These are phyloP conservation scores for Clonostachys sp. DNA, from an alignment of 2,329 filamentous ascomycete genomes.

Conservation along the genomic window DNA sequence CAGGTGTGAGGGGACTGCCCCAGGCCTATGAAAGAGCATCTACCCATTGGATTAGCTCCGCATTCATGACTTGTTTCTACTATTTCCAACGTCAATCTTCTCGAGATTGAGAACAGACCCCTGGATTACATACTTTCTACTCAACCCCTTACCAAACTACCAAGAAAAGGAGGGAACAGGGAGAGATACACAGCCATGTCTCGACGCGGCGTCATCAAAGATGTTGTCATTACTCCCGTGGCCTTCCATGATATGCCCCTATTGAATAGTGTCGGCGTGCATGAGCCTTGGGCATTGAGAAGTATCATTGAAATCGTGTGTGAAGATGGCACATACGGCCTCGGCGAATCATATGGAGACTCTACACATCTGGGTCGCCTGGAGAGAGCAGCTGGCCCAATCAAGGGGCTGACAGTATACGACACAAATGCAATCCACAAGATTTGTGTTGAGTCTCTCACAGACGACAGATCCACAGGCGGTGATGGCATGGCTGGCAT, in stretches of 20 bases:
- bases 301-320: conserved; percentile 33
- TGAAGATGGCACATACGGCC: conserved; percentile 20
- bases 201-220: conserved; percentile 19
- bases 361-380: conserved; percentile 26
- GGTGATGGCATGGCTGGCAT: conserved; percentile 57
- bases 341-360: conserved; percentile 35
- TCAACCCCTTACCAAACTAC: no score
- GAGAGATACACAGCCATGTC: conserved; percentile 11
- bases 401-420: conserved; percentile 21
- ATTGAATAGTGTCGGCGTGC: conserved; percentile 35
- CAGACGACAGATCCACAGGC: conserved; percentile 37
- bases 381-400: conserved; percentile 17
- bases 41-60: no score
- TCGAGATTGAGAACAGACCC: no score
- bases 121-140: no score
- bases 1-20: no score
- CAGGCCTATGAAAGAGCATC: no score
- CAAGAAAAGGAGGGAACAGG: no score
- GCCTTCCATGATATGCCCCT: conserved; percentile 38
- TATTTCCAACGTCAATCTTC: no score
- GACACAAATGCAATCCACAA: conserved; percentile 84
- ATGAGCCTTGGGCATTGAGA: conserved; percentile 33
- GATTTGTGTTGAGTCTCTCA: conserved; percentile 71
- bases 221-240: conserved; percentile 34
- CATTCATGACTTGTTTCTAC: no score